These are phyloP conservation scores for Coemansia sp. DNA, from an alignment of 192 early-diverging fungal species.

Conservation along the genomic window DNA sequence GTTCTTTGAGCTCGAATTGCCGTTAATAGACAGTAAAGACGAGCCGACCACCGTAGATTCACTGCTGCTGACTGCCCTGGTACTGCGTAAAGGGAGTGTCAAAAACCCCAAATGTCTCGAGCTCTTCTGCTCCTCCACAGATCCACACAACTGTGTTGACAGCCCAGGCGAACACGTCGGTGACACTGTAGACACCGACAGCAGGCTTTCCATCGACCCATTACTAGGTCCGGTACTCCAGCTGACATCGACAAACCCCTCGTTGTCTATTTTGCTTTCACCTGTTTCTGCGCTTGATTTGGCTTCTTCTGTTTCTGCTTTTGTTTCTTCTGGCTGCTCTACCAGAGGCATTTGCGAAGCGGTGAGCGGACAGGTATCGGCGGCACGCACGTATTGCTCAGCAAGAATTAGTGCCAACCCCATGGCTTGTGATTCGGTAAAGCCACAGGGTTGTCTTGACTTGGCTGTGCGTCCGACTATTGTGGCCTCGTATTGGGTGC, in stretches of 20 bases:
- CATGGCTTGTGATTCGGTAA: constrained; percentile 28
- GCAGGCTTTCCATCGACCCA: neutral
- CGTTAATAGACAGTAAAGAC: neutral
- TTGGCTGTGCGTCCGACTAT: neutral
- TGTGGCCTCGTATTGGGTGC: constrained; percentile 5
- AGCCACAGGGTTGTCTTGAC: neutral
- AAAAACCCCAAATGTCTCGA: constrained; percentile 2
- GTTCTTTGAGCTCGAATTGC: neutral
- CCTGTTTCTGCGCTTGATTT: neutral
- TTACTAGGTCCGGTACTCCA: neutral
- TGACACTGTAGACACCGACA: constrained; percentile 1
- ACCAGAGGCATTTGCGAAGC: neutral
- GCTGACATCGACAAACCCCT: neutral
- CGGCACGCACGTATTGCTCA: constrained; percentile 26
- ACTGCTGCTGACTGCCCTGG: constrained; percentile 18
- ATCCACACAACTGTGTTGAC: neutral
- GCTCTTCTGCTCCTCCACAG: neutral
- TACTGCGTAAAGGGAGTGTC: constrained; percentile 22
- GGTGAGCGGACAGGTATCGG: constrained; percentile 4
- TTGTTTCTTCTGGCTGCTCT: neutral
- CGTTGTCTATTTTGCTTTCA: neutral
- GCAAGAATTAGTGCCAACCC: constrained; percentile 28
- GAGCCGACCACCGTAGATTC: constrained; percentile 17
- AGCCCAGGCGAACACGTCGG: neutral
- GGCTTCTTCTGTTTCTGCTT: neutral